Base-by-base conservation (phyloP, 2,329 filamentous ascomycete genomes). In the Dendryphion nanum region DNA sequence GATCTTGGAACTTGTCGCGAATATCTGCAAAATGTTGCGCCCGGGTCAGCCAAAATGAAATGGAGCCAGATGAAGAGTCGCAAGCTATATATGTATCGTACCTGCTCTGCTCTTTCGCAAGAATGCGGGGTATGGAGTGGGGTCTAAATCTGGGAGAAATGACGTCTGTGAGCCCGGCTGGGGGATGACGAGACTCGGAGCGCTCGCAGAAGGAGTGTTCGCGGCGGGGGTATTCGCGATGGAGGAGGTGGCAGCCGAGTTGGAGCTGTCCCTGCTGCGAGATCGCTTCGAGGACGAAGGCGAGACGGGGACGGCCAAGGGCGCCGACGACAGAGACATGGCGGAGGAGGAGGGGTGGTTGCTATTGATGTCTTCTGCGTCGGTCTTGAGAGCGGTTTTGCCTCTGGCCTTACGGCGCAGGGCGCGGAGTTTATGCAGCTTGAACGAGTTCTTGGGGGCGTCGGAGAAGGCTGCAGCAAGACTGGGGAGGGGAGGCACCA, bases 1-100 rank as follows among this genome's bases (percentile, higher is more conserved):
- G 68, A 42, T 81, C 76, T 40, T 74, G 66, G 57, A 83, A 85
- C 54, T 79, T 82, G 40, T 69, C 62, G 42, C 74, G 70, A 34
- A 83, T 71, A 39, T 82, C 79, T 81, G 53, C 13, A 20, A 34
- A n/a, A n/a, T n/a, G 23, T 26, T 26, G 23, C 8, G 8, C 29
- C 33, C 24, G 20, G 26, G 47, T 50, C 37, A 53, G 48, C 44
- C 39, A 38, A 20, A 28, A 18, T 29, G 38, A 33, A 17, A 10
- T 23, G n/a, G 18, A 24, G 23, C 35, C 17, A 19, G 29, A 39
- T 41, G 38, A 35, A 29, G 31, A 41, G 45, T 72, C 70, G 38
- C 63, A n/a, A n/a, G n/a, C n/a, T n/a, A n/a, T n/a, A n/a, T n/a
- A n/a, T n/a, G n/a, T n/a, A n/a, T n/a, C 74, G 45, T 68, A 75